phyloP scores from a whole-genome alignment of 2,329 filamentous ascomycete species.

The Aspergillus calidoustus region DNA sequence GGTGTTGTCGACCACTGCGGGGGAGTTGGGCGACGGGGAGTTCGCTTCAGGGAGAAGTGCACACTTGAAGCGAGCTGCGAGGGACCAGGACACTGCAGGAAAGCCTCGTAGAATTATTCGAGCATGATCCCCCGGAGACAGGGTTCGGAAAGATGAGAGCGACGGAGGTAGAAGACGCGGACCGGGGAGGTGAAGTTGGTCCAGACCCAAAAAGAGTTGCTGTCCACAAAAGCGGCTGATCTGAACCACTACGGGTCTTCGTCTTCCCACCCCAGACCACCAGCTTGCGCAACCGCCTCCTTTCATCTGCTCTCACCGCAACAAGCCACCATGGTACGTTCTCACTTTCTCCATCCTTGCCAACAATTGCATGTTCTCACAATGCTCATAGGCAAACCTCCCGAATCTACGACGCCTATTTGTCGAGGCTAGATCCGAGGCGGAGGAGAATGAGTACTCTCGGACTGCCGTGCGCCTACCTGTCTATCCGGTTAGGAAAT shows the following conservation, averaged over 20 bases:
- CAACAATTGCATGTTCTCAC: neutral
- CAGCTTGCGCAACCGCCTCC: neutral
- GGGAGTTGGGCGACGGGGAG: slow-evolving; percentile 31
- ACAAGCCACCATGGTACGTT: slow-evolving; percentile 27
- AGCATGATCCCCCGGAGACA: slow-evolving; percentile 8
- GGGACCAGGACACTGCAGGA: slow-evolving; percentile 14
- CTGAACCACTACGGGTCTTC: neutral
- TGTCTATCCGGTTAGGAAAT: neutral
- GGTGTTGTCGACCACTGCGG: slow-evolving; percentile 34
- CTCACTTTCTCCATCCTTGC: neutral
- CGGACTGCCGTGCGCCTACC: slow-evolving; percentile 75
- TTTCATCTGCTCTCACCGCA: slow-evolving; percentile 21
- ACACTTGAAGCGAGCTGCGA: slow-evolving; percentile 15
- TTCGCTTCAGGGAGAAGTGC: slow-evolving; percentile 35
- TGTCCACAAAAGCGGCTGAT: slow-evolving; percentile 20
- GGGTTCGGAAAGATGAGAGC: neutral
- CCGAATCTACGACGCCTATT: slow-evolving; percentile 96
- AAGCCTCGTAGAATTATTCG: neutral
- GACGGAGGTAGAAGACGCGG: neutral
- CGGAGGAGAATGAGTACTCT: slow-evolving; percentile 93
- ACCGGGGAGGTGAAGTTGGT: slow-evolving; percentile 14
- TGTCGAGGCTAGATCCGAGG: slow-evolving; percentile 88
- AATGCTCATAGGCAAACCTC: slow-evolving; percentile 54
- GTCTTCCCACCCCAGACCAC: neutral
- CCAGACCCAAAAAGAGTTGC: slow-evolving; percentile 18